Evolutionary conservation across 192 early-diverging fungal genomes (phyloP).

Genomic region (Coemansia interrupta): DNA sequence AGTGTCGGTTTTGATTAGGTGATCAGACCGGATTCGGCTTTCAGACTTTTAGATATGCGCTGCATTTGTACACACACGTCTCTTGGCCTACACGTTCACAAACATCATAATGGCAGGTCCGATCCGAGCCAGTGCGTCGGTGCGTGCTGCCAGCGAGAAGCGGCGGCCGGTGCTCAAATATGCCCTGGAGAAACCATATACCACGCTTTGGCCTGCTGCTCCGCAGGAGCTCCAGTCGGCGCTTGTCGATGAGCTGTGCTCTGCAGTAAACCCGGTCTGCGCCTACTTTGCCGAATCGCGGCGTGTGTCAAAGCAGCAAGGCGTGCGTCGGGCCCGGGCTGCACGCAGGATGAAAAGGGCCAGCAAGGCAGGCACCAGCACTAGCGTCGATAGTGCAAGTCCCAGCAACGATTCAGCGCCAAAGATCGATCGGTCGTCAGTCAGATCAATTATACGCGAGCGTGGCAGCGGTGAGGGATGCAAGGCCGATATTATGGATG

Average conservation of each 20-base stretch:
- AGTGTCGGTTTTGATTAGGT: no score
- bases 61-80: no score
- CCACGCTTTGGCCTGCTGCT: constrained; percentile 31
- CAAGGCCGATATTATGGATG: not conserved
- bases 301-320: constrained; percentile 18
- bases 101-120: no score
- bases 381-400: no score
- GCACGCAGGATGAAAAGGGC: not conserved
- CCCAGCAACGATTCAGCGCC: no score
- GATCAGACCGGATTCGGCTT: no score
- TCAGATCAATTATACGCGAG: no score
- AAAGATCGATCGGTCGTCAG: no score
- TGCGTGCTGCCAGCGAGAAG: constrained; percentile 20
- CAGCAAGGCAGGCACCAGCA: no score
- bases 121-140: not conserved
- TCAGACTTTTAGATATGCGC: no score
- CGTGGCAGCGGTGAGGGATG: no score
- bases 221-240: constrained; percentile 9
- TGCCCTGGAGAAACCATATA: constrained; percentile 39
- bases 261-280: constrained; percentile 23
- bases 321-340: constrained; percentile 12
- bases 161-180: constrained; percentile 45
- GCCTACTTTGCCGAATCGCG: constrained; percentile 29
- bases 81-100: no score
- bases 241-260: constrained; percentile 25